Percentiles rank a stretch among this genome's conserved stretches.
phyloP scores from a whole-genome alignment of 257 asterid genomes.

The Asclepias syriaca region DNA sequence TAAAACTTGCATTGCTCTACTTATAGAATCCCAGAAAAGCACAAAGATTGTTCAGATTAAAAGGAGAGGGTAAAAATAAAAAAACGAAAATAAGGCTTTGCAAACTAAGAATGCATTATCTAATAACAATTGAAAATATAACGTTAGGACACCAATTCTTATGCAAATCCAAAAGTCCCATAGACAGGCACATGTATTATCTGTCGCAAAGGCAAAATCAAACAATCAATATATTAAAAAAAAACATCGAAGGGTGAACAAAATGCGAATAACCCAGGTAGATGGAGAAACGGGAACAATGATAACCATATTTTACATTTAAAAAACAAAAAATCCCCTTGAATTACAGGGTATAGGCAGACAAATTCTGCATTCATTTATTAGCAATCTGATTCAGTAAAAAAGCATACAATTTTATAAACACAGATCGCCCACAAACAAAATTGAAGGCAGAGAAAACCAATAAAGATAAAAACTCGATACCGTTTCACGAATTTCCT shows the following conservation, averaged over 20 bases:
- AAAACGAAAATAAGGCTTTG: too few species aligned
- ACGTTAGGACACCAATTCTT: not conserved
- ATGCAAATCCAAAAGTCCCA: not conserved
- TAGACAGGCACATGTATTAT: not conserved
- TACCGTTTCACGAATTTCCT: constrained; percentile 85
- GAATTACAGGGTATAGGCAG: not conserved
- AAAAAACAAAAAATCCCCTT: not conserved
- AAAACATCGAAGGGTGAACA: not conserved
- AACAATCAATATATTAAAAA: not conserved
- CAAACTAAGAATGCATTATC: not conserved
- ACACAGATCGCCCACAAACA: not conserved
- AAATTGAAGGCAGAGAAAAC: not conserved
- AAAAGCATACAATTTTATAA: not conserved
- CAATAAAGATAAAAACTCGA: constrained; percentile 10
- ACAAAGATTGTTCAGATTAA: not conserved
- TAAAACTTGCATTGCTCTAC: not conserved
- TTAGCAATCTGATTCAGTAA: not conserved
- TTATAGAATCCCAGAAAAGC: not conserved
- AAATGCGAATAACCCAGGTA: not conserved
- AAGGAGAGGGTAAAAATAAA: not conserved
- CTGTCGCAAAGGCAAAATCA: not conserved
- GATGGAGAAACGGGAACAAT: not conserved
- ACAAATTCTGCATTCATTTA: not conserved
- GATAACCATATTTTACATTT: too few species aligned
- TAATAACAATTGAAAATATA: not conserved